Percentiles rank a stretch among this genome's conserved stretches.
These are phyloP conservation scores for Colletotrichum nymphaeae DNA, from an alignment of 2,329 filamentous ascomycete species.

Conservation along the genomic window DNA sequence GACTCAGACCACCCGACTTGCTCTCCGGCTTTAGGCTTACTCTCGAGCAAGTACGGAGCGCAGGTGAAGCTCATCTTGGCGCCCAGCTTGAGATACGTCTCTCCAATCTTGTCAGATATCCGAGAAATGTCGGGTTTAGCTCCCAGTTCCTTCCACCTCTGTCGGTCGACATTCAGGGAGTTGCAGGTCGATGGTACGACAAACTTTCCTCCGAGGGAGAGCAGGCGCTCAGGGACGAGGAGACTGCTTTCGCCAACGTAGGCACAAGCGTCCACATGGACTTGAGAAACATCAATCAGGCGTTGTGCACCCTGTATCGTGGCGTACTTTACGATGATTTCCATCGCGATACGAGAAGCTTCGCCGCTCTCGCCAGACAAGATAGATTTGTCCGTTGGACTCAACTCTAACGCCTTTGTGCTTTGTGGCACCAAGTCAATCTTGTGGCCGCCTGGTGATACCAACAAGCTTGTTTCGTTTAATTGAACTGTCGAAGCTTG, in stretches of 20 bases:
- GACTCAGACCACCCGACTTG: conserved; percentile 57
- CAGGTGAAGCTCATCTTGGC: conserved; percentile 55
- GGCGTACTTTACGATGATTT: conserved; percentile 51
- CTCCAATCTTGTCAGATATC: conserved; percentile 47
- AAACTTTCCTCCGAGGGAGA: conserved; percentile 47
- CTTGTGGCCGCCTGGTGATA: too few species aligned
- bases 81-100: conserved; percentile 53
- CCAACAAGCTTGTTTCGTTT: background rate
- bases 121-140: conserved; percentile 44
- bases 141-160: conserved; percentile 51
- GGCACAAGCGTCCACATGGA: conserved; percentile 55
- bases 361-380: conserved; percentile 45
- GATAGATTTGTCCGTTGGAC: conserved; percentile 38
- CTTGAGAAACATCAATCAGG: conserved; percentile 51
- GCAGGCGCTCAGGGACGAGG: conserved; percentile 48
- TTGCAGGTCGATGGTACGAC: conserved; percentile 54
- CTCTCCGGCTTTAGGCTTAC: conserved; percentile 44
- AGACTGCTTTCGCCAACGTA: conserved; percentile 54
- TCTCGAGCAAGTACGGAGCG: conserved; percentile 54
- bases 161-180: conserved; percentile 55
- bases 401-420: background rate
- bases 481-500: background rate
- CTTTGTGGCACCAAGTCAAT: background rate
- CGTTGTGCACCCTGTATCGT: conserved; percentile 44
- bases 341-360: conserved; percentile 49